Conservation (phyloP, 192 early-diverging fungal genomes). For the Phlyctochytrium arcticum region DNA sequence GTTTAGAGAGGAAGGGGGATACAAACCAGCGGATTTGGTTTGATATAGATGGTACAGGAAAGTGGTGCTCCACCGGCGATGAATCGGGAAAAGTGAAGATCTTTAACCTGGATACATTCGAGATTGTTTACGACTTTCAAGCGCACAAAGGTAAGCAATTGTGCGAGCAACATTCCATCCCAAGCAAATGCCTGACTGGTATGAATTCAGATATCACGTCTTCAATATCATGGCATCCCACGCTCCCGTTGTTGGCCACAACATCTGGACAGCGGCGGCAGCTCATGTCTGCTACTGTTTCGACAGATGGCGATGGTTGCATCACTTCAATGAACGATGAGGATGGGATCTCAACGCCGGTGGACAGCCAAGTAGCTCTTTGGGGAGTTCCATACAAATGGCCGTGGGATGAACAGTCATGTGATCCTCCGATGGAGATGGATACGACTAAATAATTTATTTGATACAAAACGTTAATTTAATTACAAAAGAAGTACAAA, state of each 20-base stretch:
- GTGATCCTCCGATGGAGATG: not conserved
- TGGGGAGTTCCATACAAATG: constrained; percentile 8
- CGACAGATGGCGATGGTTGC: not conserved
- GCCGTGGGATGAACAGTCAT: too few relatives aligned
- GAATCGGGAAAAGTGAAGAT: constrained; percentile 42
- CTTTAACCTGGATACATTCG: constrained; percentile 19
- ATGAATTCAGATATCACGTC: constrained; percentile 51
- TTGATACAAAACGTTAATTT: too few relatives aligned
- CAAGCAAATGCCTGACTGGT: constrained; percentile 7
- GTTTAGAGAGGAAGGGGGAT: constrained; percentile 43
- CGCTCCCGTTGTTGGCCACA: constrained; percentile 60
- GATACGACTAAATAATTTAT: too few relatives aligned
- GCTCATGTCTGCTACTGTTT: not conserved
- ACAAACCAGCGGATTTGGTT: constrained; percentile 74
- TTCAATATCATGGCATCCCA: constrained; percentile 58
- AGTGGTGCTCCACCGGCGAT: constrained; percentile 61
- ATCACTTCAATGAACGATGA: not conserved
- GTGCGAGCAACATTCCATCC: not conserved
- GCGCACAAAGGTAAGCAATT: constrained; percentile 12
- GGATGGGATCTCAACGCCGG: not conserved
- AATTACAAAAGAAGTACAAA: too few relatives aligned
- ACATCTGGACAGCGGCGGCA: constrained; percentile 66
- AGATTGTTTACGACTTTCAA: constrained; percentile 6
- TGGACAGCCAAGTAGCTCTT: constrained; percentile 10
- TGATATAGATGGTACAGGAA: constrained; percentile 61